phyloP scores from a whole-genome alignment of 257 asterid genomes.

The Solanum corneliomulleri region DNA sequence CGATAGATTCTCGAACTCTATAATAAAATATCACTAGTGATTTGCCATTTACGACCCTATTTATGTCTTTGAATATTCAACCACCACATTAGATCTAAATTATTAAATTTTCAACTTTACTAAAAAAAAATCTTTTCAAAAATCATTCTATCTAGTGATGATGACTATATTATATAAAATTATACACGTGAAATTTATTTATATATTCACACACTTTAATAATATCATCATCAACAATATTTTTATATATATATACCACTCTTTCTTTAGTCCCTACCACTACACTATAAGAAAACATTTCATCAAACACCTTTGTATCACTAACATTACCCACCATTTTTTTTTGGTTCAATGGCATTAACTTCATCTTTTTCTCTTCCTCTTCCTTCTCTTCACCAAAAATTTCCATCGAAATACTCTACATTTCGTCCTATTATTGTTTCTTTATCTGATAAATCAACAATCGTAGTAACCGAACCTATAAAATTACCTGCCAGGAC shows the following conservation, averaged over 20 bases:
- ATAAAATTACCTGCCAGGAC: slow-evolving; percentile 8
- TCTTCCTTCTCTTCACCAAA: background rate
- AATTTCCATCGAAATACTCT: background rate
- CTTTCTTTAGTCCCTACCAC: background rate
- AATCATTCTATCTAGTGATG: background rate
- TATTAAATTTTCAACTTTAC: too few species aligned
- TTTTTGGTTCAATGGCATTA: background rate
- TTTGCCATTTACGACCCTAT: too few species aligned
- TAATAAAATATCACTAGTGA: background rate
- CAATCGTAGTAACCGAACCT: background rate
- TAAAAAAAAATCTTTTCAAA: background rate
- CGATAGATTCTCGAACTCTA: fast-evolving
- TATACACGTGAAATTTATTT: background rate
- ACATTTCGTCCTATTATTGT: background rate
- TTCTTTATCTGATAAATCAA: background rate
- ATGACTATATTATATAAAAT: too few species aligned
- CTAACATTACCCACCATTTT: background rate
- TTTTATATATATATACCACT: background rate
- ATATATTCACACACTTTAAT: too few species aligned
- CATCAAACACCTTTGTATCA: background rate
- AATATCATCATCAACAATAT: background rate
- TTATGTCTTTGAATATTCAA: background rate
- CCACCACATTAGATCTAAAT: background rate
- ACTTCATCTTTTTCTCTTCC: background rate
- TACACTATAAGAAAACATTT: too few species aligned